Base-by-base conservation (phyloP, 495 filamentous ascomycete genomes). In the Xylaria flabelliformis region DNA sequence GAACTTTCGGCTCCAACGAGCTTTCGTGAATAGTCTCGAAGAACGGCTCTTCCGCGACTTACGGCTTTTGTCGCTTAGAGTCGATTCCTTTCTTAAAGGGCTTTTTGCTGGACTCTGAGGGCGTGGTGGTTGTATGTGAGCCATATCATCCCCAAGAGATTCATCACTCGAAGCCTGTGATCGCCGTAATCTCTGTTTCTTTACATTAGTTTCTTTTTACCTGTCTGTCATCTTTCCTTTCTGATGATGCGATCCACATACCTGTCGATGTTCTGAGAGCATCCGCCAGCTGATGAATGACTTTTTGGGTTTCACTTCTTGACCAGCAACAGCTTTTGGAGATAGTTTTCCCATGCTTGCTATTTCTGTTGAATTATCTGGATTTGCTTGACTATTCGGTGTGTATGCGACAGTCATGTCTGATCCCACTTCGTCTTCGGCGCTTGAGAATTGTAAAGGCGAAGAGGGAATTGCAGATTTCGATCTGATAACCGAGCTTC, bases 1-100 rank as follows among this genome's bases (percentile, higher is more conserved):
- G 24, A 73, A 64, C 70, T 78, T 81, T 13, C 82, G 81, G 51
- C 81, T 78, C 85, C 82, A 85, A 13, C 83, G 82, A 26, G 80
- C 79, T 66, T 76, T 80, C 0, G 80, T 80, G 58, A 84, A 81
- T 9, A 79, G 48, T 51, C 73, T 80, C 55, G 75, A 65, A 4
- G 75, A 72, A 36, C 77, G 75, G 36, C 63, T 34, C 69, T 74
- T 68, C 7, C 59, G 70, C 39, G 66, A 59, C 24, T 55, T 69
- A 46, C 55, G 68, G 58, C 58, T 59, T 36, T 75, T 72, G 32
- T 78, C 70, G 50, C 75, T 73, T 13, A 77, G 50, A 34, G 63
- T 65, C 6, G 75, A 72, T 13, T 58, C 50, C 51, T 59, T 67
- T 46, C 70, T 50, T n/a, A 53, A 4, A 0, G 50, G 61, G 63